These are phyloP conservation scores for Calamus simplicifolius DNA, from an alignment of 176 grass and related monocot genomes.

Conservation along the genomic window DNA sequence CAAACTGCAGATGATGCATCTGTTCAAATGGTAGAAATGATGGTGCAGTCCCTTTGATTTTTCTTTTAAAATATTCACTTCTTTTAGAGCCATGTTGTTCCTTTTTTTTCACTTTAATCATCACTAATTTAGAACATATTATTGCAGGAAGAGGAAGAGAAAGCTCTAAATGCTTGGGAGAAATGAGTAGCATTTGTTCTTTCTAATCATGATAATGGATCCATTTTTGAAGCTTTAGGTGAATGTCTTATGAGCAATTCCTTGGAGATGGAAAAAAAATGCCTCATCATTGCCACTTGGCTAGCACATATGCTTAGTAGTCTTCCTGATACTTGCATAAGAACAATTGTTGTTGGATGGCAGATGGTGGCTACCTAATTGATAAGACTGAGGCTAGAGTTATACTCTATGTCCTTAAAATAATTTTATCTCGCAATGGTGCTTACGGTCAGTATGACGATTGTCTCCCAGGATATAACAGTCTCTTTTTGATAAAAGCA, in stretches of 20 bases:
- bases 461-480: no score
- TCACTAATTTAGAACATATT: no score
- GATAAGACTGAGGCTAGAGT: no score
- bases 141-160: neutral
- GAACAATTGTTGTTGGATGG: no score
- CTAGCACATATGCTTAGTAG: neutral
- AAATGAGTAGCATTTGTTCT: slow-evolving; percentile 3
- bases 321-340: neutral
- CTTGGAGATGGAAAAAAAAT: neutral
- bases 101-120: no score
- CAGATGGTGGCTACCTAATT: no score
- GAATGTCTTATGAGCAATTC: neutral
- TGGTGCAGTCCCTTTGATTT: neutral
- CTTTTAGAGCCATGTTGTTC: no score
- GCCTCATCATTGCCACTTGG: neutral
- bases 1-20: neutral
- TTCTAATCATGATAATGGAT: slow-evolving; percentile 1
- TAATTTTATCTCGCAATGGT: no score
- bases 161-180: neutral
- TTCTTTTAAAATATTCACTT: neutral
- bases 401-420: no score
- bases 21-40: neutral
- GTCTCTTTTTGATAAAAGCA: no score
- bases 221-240: neutral
- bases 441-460: no score